phyloP scores from a whole-genome alignment of 106 monocot genomes.

The Dendrobium nobile region DNA sequence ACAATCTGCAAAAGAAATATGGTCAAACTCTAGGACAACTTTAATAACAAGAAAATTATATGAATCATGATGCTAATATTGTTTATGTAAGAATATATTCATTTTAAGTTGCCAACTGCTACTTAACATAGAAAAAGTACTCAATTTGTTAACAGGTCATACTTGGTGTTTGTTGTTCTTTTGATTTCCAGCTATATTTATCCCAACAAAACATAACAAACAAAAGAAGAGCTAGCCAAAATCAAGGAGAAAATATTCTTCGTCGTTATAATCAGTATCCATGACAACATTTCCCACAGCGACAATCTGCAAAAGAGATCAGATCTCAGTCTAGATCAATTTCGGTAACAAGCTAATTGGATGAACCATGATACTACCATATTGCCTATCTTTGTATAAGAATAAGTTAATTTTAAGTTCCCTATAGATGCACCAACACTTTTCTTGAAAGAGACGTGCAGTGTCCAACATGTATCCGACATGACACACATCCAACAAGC shows the following conservation, averaged over 20 bases:
- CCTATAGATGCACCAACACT: too few relatives aligned
- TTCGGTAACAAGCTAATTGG: too few relatives aligned
- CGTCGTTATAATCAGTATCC: not conserved
- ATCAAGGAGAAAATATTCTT: not conserved
- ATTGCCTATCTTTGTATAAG: too few relatives aligned
- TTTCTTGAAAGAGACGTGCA: too few relatives aligned
- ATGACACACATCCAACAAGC: too few relatives aligned
- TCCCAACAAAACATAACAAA: not conserved
- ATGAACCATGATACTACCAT: too few relatives aligned
- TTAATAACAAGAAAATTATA: not conserved
- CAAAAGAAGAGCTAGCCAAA: not conserved
- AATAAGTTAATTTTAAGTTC: too few relatives aligned
- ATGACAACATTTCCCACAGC: not conserved
- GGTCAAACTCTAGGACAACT: not conserved
- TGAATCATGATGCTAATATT: not conserved
- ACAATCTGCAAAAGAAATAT: conserved; percentile 48
- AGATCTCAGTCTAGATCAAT: too few relatives aligned
- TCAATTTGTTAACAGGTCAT: not conserved
- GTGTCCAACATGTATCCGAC: too few relatives aligned
- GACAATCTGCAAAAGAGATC: too few relatives aligned
- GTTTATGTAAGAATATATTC: not conserved
- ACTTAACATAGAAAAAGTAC: not conserved
- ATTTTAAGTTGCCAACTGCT: not conserved
- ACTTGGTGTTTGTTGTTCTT: not conserved
- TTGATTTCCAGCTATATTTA: not conserved